Conservation (phyloP, 2,329 filamentous ascomycete genomes). For the Plenodomus tracheiphilus region DNA sequence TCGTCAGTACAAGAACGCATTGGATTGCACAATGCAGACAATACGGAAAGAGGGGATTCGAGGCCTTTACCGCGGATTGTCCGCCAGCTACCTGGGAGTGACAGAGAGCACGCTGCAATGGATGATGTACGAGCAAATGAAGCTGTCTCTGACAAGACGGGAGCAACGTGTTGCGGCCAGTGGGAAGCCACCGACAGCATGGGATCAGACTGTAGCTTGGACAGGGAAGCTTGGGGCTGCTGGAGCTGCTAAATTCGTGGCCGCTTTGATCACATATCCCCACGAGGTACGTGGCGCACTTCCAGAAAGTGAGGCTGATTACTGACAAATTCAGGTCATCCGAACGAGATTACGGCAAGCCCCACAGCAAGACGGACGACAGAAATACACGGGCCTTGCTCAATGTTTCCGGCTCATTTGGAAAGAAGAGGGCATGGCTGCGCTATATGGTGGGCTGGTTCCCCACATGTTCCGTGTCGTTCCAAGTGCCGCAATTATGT, state of each 20-base stretch:
- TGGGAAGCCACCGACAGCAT: slow-evolving; percentile 66
- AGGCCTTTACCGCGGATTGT: slow-evolving; percentile 87
- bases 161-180: slow-evolving; percentile 59
- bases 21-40: slow-evolving; percentile 84
- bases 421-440: slow-evolving; percentile 84
- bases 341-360: slow-evolving; percentile 84
- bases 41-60: slow-evolving; percentile 77
- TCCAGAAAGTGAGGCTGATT: background rate
- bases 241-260: slow-evolving; percentile 82
- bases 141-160: slow-evolving; percentile 68
- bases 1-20: slow-evolving; percentile 81
- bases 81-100: slow-evolving; percentile 87
- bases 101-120: slow-evolving; percentile 90
- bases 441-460: slow-evolving; percentile 86
- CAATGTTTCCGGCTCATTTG: slow-evolving; percentile 89
- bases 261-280: slow-evolving; percentile 83
- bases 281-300: slow-evolving; percentile 64
- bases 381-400: slow-evolving; percentile 85
- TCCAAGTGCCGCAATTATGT: slow-evolving; percentile 93
- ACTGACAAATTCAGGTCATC: slow-evolving; percentile 52
- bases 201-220: slow-evolving; percentile 77
- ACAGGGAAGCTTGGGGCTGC: slow-evolving; percentile 78
- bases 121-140: slow-evolving; percentile 93
- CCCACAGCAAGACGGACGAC: slow-evolving; percentile 69
- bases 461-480: slow-evolving; percentile 90